Evolutionary conservation across 2,329 filamentous ascomycete genomes (phyloP).

Genomic region (Chaetomiaceae sp.): DNA sequence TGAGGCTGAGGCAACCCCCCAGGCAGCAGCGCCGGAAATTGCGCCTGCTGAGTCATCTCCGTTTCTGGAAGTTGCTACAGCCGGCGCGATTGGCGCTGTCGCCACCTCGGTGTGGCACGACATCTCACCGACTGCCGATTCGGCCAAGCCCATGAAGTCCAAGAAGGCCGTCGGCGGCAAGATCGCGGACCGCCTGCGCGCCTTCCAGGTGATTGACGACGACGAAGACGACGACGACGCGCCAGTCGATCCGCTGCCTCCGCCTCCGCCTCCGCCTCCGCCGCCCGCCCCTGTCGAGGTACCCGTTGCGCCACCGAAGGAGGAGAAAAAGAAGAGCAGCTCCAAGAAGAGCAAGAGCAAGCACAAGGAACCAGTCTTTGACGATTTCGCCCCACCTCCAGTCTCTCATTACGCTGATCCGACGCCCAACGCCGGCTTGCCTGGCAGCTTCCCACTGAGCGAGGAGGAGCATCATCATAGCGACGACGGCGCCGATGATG

Average conservation of each 20-base stretch:
- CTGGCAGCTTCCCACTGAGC: slow-evolving; percentile 53
- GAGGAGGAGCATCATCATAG: slow-evolving; percentile 34
- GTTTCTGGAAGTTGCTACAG: slow-evolving; percentile 40
- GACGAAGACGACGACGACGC: slow-evolving; percentile 9
- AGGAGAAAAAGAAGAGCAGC: slow-evolving; percentile 38
- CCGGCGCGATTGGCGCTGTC: slow-evolving; percentile 19
- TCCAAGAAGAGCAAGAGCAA: slow-evolving; percentile 19
- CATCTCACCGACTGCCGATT: slow-evolving; percentile 33
- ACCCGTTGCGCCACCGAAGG: slow-evolving; percentile 24
- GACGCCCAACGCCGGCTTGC: slow-evolving; percentile 32
- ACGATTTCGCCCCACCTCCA: slow-evolving; percentile 12
- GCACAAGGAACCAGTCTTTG: slow-evolving; percentile 25
- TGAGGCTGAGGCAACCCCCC: slow-evolving; percentile 11
- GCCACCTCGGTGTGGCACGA: slow-evolving; percentile 29
- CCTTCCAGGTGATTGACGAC: slow-evolving; percentile 44
- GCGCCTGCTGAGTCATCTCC: slow-evolving; percentile 45
- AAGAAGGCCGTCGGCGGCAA: slow-evolving; percentile 46
- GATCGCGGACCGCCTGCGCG: slow-evolving; percentile 51
- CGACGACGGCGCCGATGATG: slow-evolving; percentile 28
- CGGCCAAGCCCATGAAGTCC: slow-evolving; percentile 38
- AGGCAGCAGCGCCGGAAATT: slow-evolving; percentile 33
- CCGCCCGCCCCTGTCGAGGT: slow-evolving; percentile 24
- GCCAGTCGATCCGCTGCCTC: slow-evolving; percentile 9
- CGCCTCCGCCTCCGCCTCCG: slow-evolving; percentile 33
- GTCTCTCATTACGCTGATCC: too few species aligned